Evolutionary conservation across 495 filamentous ascomycete species (phyloP).

Genomic region (Neurospora sp.): DNA sequence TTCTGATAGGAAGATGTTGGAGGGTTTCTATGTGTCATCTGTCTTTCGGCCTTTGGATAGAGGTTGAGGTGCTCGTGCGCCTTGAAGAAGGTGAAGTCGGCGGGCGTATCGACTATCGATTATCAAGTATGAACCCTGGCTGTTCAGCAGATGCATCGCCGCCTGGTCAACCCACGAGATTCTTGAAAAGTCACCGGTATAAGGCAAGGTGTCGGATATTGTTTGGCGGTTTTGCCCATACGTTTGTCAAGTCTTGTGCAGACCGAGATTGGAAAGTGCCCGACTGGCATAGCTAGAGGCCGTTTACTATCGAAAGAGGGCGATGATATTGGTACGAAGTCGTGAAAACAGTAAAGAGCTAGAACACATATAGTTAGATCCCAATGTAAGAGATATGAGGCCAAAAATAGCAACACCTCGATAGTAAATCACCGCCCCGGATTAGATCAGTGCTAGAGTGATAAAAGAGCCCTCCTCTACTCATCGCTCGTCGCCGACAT

Average conservation of each 20-base stretch:
- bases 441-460: neutral
- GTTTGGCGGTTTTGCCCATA: neutral
- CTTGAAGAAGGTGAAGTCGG: neutral
- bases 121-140: neutral
- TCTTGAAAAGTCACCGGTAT: neutral
- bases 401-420: neutral
- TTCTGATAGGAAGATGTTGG: neutral
- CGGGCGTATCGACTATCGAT: neutral
- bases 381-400: neutral
- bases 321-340: neutral
- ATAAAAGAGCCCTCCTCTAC: too few species aligned
- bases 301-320: neutral
- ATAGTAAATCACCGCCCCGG: neutral
- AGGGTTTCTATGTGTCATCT: neutral
- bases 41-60: neutral
- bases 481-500: neutral
- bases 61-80: neutral
- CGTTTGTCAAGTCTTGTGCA: neutral
- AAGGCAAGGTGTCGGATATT: neutral
- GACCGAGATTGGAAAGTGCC: neutral
- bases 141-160: neutral
- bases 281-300: neutral
- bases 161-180: neutral
- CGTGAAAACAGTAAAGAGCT: neutral
- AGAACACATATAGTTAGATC: neutral